Conservation (phyloP, 1,284 basidiomycete genomes). For the Microbotryomycetes sp. region DNA sequence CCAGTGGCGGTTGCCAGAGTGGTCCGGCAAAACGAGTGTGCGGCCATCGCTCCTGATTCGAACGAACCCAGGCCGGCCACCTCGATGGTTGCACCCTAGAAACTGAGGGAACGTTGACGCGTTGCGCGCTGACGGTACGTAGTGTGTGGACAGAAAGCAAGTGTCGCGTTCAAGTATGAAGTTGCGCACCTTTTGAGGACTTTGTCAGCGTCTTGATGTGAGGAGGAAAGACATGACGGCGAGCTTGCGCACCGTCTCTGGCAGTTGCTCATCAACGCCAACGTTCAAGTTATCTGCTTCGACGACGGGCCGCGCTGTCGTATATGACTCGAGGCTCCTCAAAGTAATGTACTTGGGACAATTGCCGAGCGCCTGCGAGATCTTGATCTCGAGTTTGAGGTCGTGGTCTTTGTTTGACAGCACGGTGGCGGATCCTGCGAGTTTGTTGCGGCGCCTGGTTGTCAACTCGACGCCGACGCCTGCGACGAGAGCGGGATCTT, state of each 20-base stretch:
- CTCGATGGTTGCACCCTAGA: conserved; percentile 58
- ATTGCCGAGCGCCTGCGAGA: conserved; percentile 56
- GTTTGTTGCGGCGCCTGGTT: conserved; percentile 55
- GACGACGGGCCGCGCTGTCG: conserved; percentile 44
- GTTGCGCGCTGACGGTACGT: conserved; percentile 44
- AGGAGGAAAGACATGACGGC: too few species aligned
- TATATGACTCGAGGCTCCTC: conserved; percentile 47
- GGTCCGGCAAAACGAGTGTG: conserved; percentile 56
- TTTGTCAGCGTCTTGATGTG: neutral
- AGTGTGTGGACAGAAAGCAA: conserved; percentile 52
- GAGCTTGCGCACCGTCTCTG: too few species aligned
- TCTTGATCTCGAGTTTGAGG: conserved; percentile 42
- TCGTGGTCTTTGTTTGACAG: conserved; percentile 30
- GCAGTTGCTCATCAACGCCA: too few species aligned
- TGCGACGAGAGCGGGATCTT: conserved; percentile 44
- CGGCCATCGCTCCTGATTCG: conserved; percentile 53
- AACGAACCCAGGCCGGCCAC: conserved; percentile 54
- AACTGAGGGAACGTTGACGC: conserved; percentile 45
- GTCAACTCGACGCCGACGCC: conserved; percentile 57
- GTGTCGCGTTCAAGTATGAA: conserved; percentile 52
- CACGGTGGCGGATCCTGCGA: conserved; percentile 49
- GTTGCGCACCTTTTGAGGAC: conserved; percentile 46
- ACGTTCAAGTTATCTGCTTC: too few species aligned
- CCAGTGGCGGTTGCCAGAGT: conserved; percentile 55
- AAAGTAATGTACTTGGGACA: conserved; percentile 61